A percentile compares a stretch with the other conserved stretches of the same genome.
Evolutionary conservation across 352 stramenopile species (phyloP).

Genomic region (Globisporangium ultimum): DNA sequence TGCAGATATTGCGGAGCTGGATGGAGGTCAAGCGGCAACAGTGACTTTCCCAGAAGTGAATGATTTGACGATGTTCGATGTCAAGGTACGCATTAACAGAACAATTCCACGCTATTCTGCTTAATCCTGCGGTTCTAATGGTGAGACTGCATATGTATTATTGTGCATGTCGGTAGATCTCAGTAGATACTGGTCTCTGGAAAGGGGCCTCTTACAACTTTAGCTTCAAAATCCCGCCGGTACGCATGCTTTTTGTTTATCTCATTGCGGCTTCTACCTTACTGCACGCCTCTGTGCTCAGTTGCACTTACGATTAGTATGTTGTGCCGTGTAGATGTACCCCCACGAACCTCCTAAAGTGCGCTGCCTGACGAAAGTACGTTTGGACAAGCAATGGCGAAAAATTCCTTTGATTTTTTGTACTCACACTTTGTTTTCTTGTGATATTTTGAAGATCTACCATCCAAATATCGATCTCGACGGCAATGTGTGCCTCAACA

Average conservation of each 20-base stretch:
- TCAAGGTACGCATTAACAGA: constrained; percentile 48
- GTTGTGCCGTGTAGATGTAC: constrained; percentile 62
- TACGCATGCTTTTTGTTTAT: constrained; percentile 26
- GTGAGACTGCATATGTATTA: not conserved
- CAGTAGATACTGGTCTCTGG: constrained; percentile 95
- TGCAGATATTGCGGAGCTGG: constrained; percentile 96
- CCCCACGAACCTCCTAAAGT: constrained; percentile 98
- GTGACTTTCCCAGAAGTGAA: constrained; percentile 97
- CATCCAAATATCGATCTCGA: constrained; percentile 99
- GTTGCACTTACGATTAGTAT: not conserved
- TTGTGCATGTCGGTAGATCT: constrained; percentile 69
- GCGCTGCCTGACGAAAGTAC: constrained; percentile 92
- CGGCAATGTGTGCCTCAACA: constrained; percentile 98
- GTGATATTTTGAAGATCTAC: constrained; percentile 82
- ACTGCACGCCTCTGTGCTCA: not conserved
- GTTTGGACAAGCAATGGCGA: not conserved
- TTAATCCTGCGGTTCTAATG: too few relatives aligned
- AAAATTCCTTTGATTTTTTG: not conserved
- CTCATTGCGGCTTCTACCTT: not conserved
- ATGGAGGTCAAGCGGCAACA: constrained; percentile 94
- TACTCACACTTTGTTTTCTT: not conserved
- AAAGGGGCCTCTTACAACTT: constrained; percentile 97
- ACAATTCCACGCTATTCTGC: too few relatives aligned
- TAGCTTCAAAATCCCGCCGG: constrained; percentile 95
- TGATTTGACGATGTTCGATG: constrained; percentile 92